phyloP scores from a whole-genome alignment of 192 early-diverging fungal genomes.

The Lunasporangiospora selenospora region DNA sequence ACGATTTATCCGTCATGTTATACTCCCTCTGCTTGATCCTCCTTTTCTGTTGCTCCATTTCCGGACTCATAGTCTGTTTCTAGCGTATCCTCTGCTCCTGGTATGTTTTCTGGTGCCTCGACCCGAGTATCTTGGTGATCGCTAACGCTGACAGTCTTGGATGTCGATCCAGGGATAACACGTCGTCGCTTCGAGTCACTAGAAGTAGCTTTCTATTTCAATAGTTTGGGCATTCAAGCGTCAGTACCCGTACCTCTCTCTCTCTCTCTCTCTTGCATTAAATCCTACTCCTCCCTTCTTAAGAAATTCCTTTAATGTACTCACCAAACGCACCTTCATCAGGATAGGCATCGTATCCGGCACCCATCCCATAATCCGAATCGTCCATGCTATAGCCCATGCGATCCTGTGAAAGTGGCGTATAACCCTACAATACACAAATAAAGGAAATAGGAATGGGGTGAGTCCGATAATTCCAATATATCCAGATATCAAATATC shows the following conservation, averaged over 20 bases:
- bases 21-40: neutral
- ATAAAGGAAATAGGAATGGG: neutral
- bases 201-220: conserved; percentile 43
- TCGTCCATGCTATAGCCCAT: conserved; percentile 24
- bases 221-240: neutral
- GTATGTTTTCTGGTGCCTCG: neutral
- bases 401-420: conserved; percentile 8
- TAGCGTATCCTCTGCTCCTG: no score
- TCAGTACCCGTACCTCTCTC: neutral
- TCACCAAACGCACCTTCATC: conserved; percentile 47
- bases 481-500: no score
- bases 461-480: no score
- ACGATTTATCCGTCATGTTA: neutral
- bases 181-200: conserved; percentile 21
- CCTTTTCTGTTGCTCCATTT: no score
- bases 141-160: neutral
- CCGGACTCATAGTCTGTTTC: no score
- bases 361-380: conserved; percentile 34
- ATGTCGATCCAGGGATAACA: neutral
- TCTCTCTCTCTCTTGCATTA: neutral
- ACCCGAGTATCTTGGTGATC: neutral
- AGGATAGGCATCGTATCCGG: conserved; percentile 28
- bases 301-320: no score
- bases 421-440: no score
- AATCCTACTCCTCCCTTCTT: neutral